phyloP scores from a whole-genome alignment of 805 yeast genomes.

The Candida gorgasii region DNA sequence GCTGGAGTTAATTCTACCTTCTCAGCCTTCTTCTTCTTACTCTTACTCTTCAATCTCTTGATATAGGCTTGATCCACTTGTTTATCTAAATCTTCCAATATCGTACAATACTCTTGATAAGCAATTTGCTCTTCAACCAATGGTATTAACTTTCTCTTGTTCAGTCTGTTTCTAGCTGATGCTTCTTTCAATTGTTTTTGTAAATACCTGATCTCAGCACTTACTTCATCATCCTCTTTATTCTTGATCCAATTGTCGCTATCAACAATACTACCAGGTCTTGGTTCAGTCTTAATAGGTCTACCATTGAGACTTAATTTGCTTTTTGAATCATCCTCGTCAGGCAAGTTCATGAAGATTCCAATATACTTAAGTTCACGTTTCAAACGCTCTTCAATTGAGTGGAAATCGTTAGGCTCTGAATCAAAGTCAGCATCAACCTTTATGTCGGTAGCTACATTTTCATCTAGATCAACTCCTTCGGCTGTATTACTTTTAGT shows the following conservation, averaged over 20 bases:
- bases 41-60: slow-evolving; percentile 76
- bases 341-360: slow-evolving; percentile 64
- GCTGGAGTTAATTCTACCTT: slow-evolving; percentile 28
- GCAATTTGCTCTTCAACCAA: slow-evolving; percentile 85
- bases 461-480: slow-evolving; percentile 20
- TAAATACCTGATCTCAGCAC: slow-evolving; percentile 74
- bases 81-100: slow-evolving; percentile 90
- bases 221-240: slow-evolving; percentile 91
- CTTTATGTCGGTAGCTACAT: slow-evolving; percentile 38
- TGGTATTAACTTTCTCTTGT: slow-evolving; percentile 68
- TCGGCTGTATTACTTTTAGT: slow-evolving; percentile 18
- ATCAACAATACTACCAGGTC: slow-evolving; percentile 37
- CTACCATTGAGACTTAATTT: slow-evolving; percentile 25
- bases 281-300: slow-evolving; percentile 19
- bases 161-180: slow-evolving; percentile 60
- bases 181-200: slow-evolving; percentile 68
- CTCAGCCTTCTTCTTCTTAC: slow-evolving; percentile 58
- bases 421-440: slow-evolving; percentile 33
- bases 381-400: slow-evolving; percentile 84
- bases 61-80: slow-evolving; percentile 94
- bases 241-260: slow-evolving; percentile 73
- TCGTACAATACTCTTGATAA: slow-evolving; percentile 90
- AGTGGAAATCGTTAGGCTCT: slow-evolving; percentile 61
- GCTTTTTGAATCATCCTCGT: slow-evolving; percentile 31
- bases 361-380: slow-evolving; percentile 90